Evolutionary conservation across 768 basidiomycete genomes (phyloP).

Genomic region (Tylopilus sp.): DNA sequence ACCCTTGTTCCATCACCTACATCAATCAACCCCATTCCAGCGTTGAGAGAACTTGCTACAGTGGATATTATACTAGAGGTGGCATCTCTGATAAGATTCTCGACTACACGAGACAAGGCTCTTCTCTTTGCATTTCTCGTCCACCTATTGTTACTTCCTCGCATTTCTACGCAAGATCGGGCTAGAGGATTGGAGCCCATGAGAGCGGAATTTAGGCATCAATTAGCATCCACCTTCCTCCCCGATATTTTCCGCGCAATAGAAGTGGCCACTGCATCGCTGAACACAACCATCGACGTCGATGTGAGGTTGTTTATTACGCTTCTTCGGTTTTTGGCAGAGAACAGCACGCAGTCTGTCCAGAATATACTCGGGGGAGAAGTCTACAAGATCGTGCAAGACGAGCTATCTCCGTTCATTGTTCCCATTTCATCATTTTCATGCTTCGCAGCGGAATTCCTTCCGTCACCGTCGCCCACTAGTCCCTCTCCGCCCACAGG

Average conservation of each 20-base stretch:
- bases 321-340: conserved; percentile 39
- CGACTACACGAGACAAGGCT: conserved; percentile 3
- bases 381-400: conserved; percentile 19
- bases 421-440: conserved; percentile 19
- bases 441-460: conserved; percentile 19
- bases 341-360: conserved; percentile 18
- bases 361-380: conserved; percentile 30
- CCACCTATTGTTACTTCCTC: conserved; percentile 38
- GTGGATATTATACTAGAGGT: conserved; percentile 11
- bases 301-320: conserved; percentile 52
- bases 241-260: conserved; percentile 36
- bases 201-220: conserved; percentile 23
- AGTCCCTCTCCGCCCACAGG: background rate
- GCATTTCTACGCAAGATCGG: conserved; percentile 38
- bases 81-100: conserved; percentile 4
- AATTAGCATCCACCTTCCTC: conserved; percentile 40
- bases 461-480: conserved; percentile 6
- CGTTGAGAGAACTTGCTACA: background rate
- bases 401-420: conserved; percentile 19
- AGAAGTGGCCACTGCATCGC: conserved; percentile 22
- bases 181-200: conserved; percentile 34
- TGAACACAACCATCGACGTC: conserved; percentile 38
- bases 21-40: background rate
- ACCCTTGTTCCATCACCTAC: background rate
- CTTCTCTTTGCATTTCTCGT: conserved; percentile 38